Base-by-base conservation (phyloP, 1,284 basidiomycete species). In the Heterobasidion irregulare region DNA sequence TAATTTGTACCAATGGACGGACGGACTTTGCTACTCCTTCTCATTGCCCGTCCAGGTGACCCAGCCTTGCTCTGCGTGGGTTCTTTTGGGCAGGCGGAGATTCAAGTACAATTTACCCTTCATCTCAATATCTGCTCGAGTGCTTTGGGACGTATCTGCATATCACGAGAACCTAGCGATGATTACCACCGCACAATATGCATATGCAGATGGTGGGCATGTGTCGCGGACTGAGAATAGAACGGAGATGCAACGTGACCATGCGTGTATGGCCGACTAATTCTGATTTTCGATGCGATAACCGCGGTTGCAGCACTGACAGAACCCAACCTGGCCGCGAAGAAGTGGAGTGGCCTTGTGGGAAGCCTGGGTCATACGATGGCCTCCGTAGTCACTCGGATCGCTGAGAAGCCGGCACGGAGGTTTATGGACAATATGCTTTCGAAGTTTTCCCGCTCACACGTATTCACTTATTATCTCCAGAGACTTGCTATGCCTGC, bases 391-490 rank as follows among this genome's bases (percentile, higher is more conserved):
- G 33, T 13, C 19, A 32, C 18, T 34, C 52, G 44, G 44, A 49
- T 45, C 36, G 46, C 38, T 45, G 55, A 50, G 55, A 47, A 52
- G 32, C 53, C 43, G 46, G 47, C 45, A 54, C 52, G 36, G 36
- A 49, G 16, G 19, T 53, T 54, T 49, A 33, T 50, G 50, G 33
- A 10, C 19, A 26, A 19, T 46, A 34, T 32, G 8, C 35, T 53
- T 34, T 48, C 52, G 52, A 53, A 45, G 47, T 49, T 49, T 53
- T 26, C 35, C 38, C 57, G 18, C 44, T 38, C 56, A 46, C 53
- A 51, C 49, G 44, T 34, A 38, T 49, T 36, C 53, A 46, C 57
- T 54, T 57, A 53, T 54, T 59, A 54, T 41, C 38, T 41, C 47
- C 18, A 16, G 32, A 47, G 47, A 41, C 13, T n/a, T 38, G 6